phyloP scores from a whole-genome alignment of 805 yeast genomes.

The Cyberlindnera samutprakarnensis region DNA sequence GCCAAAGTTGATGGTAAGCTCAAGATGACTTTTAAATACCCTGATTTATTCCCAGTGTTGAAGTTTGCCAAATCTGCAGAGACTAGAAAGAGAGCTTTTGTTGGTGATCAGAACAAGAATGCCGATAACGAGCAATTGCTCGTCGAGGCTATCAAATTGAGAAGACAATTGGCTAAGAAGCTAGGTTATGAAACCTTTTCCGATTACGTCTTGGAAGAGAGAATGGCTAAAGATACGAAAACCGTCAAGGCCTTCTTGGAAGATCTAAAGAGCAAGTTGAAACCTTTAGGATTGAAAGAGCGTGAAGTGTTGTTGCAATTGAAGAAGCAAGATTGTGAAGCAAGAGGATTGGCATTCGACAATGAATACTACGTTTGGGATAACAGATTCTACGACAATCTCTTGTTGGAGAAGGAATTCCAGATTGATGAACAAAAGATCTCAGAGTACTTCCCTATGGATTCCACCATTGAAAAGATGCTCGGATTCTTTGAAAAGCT shows the following conservation, averaged over 20 bases:
- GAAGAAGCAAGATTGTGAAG: conserved; percentile 45
- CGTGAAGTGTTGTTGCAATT: conserved; percentile 37
- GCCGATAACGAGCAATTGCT: conserved; percentile 58
- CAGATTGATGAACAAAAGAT: conserved; percentile 66
- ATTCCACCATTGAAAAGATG: conserved; percentile 62
- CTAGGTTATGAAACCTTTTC: conserved; percentile 67
- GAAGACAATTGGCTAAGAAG: conserved; percentile 53
- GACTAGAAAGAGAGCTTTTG: conserved; percentile 59
- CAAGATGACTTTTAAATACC: conserved; percentile 76
- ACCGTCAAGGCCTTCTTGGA: conserved; percentile 53
- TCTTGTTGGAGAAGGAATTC: conserved; percentile 58
- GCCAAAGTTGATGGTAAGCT: conserved; percentile 36
- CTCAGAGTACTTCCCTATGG: conserved; percentile 73
- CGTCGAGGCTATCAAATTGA: conserved; percentile 48
- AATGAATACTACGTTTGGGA: conserved; percentile 62
- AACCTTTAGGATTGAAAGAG: conserved; percentile 54
- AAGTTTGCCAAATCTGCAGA: conserved; percentile 57
- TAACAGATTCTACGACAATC: conserved; percentile 55
- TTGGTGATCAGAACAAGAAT: conserved; percentile 62
- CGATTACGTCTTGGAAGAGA: conserved; percentile 62
- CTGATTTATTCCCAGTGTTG: conserved; percentile 72
- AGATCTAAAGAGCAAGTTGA: conserved; percentile 52
- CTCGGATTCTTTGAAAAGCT: conserved; percentile 60
- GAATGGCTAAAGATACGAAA: conserved; percentile 69
- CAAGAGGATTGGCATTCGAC: conserved; percentile 36